Percentiles rank a stretch among this genome's conserved stretches.
Conservation (phyloP, 768 basidiomycete species). For the Tricholoma furcatifolium region DNA sequence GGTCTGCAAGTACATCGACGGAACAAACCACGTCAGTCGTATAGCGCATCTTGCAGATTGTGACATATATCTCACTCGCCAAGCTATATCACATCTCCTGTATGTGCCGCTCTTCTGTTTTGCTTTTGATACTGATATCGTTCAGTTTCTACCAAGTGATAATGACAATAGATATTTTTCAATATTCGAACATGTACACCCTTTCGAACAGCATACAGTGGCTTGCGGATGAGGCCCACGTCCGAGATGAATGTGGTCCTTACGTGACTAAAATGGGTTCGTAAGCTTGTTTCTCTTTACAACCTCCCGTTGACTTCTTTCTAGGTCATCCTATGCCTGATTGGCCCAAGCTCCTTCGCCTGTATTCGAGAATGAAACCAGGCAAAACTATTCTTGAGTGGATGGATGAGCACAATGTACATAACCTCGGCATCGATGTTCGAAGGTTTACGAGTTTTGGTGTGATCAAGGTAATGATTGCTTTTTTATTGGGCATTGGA, state of each 20-base stretch:
- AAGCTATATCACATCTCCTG: constrained; percentile 91
- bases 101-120: constrained; percentile 34
- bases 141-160: constrained; percentile 91
- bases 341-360: constrained; percentile 83
- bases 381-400: constrained; percentile 85
- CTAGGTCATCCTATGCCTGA: constrained; percentile 64
- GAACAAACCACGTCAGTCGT: constrained; percentile 85
- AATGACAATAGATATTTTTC: constrained; percentile 96
- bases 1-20: constrained; percentile 84
- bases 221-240: constrained; percentile 81
- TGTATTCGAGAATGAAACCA: constrained; percentile 84
- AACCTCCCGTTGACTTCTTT: constrained; percentile 5
- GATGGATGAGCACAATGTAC: constrained; percentile 77
- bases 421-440: constrained; percentile 77
- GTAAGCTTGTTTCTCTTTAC: constrained; percentile 9
- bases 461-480: constrained; percentile 85
- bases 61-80: constrained; percentile 76
- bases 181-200: constrained; percentile 97
- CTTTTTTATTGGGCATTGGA: not conserved
- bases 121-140: constrained; percentile 8
- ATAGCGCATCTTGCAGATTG: constrained; percentile 93
- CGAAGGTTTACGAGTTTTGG: constrained; percentile 97
- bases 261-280: constrained; percentile 82
- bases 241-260: constrained; percentile 86
- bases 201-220: constrained; percentile 83